Base-by-base conservation (phyloP, 164 flowering plant genomes). In the Magnolia kwangsiensis region DNA sequence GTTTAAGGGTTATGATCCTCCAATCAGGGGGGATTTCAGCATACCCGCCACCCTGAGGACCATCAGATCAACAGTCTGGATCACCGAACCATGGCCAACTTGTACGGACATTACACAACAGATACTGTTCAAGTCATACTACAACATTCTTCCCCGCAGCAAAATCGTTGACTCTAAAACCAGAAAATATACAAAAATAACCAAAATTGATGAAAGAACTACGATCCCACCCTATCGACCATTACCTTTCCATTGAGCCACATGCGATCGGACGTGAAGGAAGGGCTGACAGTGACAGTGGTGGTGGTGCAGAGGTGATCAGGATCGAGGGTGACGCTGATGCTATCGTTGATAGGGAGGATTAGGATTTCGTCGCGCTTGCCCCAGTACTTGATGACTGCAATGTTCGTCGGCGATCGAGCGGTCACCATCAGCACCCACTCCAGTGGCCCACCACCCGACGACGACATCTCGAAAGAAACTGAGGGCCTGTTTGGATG, bases 341-440 rank as follows among this genome's bases (percentile, higher is more conserved):
- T 96, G 72, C 99, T 96, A 63, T 92, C 98, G 69, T 96, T 96
- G 11, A 96, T 85, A 0, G 99, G 97, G 66, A 96, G 86, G 55
- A 96, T 96, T n/a, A 92, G 86, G 78, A 84, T 77, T 74, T 96
- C 99, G 71, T 94, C 99, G 31, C 99, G 83, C 84, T 96, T 96
- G 1, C 99, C 99, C 99, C 98, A 96, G 81, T 94, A 96, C 88
- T 96, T 94, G 66, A 96, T 94, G 75, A 96, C 99, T 0, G 98
- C 98, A 20, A 96, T 96, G 80, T 96, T 96, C 13, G 99, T 96
- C 13, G 99, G 99, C 19, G 99, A 87, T 72, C 86, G 90, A 0
- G 97, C 97, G 51, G 99, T 96, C 75, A 83, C 90, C 89, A 87
- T 87, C 82, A 88, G 64, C 13, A 96, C 83, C 98, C 98, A 92